These are phyloP conservation scores for Rugonectria rugulosa DNA, from an alignment of 2,329 filamentous ascomycete genomes.

Conservation along the genomic window DNA sequence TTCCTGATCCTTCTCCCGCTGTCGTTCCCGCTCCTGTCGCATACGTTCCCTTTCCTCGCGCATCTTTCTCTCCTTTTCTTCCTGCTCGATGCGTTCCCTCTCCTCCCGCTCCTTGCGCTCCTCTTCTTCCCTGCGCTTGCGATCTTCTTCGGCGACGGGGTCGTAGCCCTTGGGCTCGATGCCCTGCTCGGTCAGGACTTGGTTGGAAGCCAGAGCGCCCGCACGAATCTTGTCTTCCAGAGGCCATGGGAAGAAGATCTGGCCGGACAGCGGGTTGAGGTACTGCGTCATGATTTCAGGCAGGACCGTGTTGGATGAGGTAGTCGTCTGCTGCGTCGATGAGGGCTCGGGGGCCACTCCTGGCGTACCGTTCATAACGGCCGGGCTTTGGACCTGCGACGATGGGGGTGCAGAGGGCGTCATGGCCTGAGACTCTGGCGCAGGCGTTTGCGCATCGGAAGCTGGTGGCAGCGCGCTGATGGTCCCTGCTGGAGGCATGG, in stretches of 20 bases:
- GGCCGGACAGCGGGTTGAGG: conserved; percentile 63
- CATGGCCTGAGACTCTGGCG: conserved; percentile 41
- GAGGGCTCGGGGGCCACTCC: conserved; percentile 40
- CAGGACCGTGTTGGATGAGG: conserved; percentile 50
- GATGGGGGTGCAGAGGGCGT: conserved; percentile 45
- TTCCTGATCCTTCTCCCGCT: conserved; percentile 51
- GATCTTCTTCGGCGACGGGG: conserved; percentile 61
- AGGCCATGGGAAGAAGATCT: conserved; percentile 81
- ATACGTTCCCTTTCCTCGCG: conserved; percentile 49
- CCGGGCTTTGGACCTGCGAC: conserved; percentile 46
- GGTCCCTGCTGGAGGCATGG: conserved; percentile 70
- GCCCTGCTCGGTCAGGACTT: conserved; percentile 68
- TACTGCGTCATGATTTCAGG: conserved; percentile 58
- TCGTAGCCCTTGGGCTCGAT: conserved; percentile 68
- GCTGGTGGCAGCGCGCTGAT: conserved; percentile 48
- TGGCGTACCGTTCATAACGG: conserved; percentile 43
- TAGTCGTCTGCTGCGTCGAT: conserved; percentile 42
- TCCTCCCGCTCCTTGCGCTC: conserved; percentile 57
- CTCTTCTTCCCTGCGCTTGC: conserved; percentile 59
- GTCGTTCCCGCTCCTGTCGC: conserved; percentile 52
- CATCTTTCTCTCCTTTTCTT: conserved; percentile 53
- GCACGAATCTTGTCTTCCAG: conserved; percentile 71
- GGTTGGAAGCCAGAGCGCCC: conserved; percentile 71
- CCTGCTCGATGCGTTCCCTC: conserved; percentile 53
- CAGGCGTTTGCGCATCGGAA: conserved; percentile 42